Evolutionary conservation across 1,284 basidiomycete genomes (phyloP), one percentile per base, ranked within the genome.

Genomic region (Cryptococcus deneoformans): DNA sequence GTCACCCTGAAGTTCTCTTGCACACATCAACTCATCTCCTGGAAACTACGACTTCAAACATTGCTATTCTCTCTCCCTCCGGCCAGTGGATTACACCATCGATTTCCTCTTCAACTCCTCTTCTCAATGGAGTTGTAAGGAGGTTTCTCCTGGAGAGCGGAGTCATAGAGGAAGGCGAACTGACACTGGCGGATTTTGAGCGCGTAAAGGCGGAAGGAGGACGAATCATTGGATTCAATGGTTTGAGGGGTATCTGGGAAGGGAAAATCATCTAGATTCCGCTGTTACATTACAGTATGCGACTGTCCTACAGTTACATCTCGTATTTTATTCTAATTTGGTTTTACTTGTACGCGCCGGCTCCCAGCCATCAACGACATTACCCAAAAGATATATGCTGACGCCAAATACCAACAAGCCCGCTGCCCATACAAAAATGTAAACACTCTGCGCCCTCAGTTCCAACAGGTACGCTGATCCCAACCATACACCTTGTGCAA

Each of bases 391-490:
- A 86, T 87, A 91, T 54, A 82, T 83, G 72, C 94, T 89, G 7
- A 86, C 85, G 2, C 80, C 69, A 10, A 95, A 81, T 65, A 94
- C 89, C 0, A 85, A 65, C 49, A 92, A 69, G 14, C 92, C 84
- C 48, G 88, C 82, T 3, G 82, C 60, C 93, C 93, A 97, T 9
- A 97, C 79, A 11, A 79, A 75, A 36, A 85, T 79, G 73, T 87
- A 92, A 9, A 89, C 88, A 47, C 85, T 79, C 60, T 85, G 72
- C 0, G 88, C 92, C 20, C 89, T 73, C 70, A 96, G 92, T 74
- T 97, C 93, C n/a, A 97, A 82, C 54, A 83, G 83, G 76, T 92
- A 97, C 0, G 91, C 93, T 63, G 88, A 86, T 9, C 81, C 81
- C 1, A 97, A 83, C 93, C 94, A 97, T 8, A 92, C 55, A 9